Percentiles rank a stretch among this genome's conserved stretches.
Conservation (phyloP, 2,329 filamentous ascomycete genomes). For the Phyllosticta capitalensis region DNA sequence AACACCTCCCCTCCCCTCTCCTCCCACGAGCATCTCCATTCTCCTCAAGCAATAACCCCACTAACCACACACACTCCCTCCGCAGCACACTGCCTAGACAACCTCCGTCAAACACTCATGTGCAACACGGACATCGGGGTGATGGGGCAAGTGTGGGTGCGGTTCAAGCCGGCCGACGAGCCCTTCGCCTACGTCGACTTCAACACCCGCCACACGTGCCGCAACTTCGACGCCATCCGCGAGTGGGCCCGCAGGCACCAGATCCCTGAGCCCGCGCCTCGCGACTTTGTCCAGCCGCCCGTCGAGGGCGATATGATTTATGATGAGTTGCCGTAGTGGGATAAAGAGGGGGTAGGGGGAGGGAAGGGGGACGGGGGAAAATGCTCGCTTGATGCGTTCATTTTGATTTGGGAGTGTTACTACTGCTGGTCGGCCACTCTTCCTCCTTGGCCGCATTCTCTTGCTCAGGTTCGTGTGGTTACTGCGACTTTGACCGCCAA, state of each 20-base stretch:
- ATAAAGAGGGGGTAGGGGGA: neutral
- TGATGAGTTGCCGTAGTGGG: conserved; percentile 19
- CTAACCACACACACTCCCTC: no score
- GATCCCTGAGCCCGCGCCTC: conserved; percentile 34
- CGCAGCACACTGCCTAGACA: conserved; percentile 51
- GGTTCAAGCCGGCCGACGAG: conserved; percentile 33
- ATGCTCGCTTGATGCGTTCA: conserved; percentile 28
- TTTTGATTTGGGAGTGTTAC: conserved; percentile 24
- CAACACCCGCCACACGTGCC: conserved; percentile 50
- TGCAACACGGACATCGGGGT: conserved; percentile 52
- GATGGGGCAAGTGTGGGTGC: conserved; percentile 50
- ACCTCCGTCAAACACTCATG: conserved; percentile 53
- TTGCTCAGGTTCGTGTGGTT: conserved; percentile 10
- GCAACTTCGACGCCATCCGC: conserved; percentile 46
- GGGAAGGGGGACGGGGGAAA: neutral
- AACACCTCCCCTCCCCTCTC: no score
- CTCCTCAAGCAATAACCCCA: no score
- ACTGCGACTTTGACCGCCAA: no score
- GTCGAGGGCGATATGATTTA: conserved; percentile 23
- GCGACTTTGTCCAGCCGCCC: conserved; percentile 35
- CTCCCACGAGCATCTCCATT: no score
- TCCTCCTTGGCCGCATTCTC: conserved; percentile 37
- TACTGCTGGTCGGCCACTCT: conserved; percentile 32
- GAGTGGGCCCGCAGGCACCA: conserved; percentile 48
- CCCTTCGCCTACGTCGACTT: conserved; percentile 52